Base-by-base conservation (phyloP, 2,329 filamentous ascomycete genomes). In the Metarhizium anisopliae region DNA sequence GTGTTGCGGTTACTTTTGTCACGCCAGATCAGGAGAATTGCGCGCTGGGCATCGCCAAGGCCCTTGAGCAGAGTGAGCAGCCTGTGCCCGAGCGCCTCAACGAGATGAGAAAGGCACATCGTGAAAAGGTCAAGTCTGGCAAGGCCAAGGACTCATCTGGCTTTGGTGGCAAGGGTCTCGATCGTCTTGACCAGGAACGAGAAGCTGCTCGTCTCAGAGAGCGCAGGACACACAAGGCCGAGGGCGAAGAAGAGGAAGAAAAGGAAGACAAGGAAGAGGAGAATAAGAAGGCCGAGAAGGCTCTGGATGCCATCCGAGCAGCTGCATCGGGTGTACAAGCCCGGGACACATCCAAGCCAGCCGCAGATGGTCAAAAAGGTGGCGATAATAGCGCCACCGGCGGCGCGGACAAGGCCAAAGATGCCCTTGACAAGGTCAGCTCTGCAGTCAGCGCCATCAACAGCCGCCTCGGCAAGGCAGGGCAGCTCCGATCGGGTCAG, bases 361-460 rank as follows among this genome's bases (percentile, higher is more conserved):
- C 53, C 4, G 11, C 62, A 62, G 64, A 72, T 60, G 40, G 61
- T 62, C 70, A 68, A 58, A 64, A 69, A 29, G 64, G 65, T 53
- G 74, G 74, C 51, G 76, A 40, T 40, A 16, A 40, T 40, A 40
- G 80, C 54, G 81, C 80, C 61, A 76, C 78, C 18, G 79, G 81
- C 59, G 81, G 84, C 60, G 74, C 87, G 20, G 74, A 69, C 47
- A 84, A 83, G 66, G 80, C 67, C 50, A 85, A 84, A 66, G 85
- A 89, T 64, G 82, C 89, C 18, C 78, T 95, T 59, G 90, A 95
- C 72, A 90, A 89, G 75, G 93, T 94, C 57, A 87, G 87, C 58
- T 89, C 89, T n/a, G 93, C 93, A 5, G 91, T 94, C 63, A 90
- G 86, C 63, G 88, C 87, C 69, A 96, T 99, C 74, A 92, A 96